These are phyloP conservation scores for Teratosphaeria epicoccoides DNA, from an alignment of 2,329 filamentous ascomycete species.

Conservation along the genomic window DNA sequence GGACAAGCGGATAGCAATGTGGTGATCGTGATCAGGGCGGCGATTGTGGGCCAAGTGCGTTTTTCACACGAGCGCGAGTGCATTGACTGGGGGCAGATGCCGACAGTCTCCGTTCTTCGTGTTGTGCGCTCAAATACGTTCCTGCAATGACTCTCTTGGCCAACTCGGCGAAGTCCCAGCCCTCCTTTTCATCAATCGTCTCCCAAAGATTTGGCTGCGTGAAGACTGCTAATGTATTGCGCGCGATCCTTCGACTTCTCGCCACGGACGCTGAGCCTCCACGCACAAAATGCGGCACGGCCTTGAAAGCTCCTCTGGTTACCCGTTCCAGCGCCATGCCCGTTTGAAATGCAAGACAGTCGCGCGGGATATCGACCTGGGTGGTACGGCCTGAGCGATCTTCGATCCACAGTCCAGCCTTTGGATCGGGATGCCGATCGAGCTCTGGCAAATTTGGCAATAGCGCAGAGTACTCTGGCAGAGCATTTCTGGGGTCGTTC, in stretches of 20 bases:
- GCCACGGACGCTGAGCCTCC: conserved; percentile 52
- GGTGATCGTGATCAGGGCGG: too few species aligned
- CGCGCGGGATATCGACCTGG: conserved; percentile 84
- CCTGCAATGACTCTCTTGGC: conserved; percentile 34
- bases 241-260: conserved; percentile 28
- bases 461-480: conserved; percentile 6
- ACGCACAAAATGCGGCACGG: conserved; percentile 89
- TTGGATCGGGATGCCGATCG: conserved; percentile 64
- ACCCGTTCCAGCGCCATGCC: conserved; percentile 86
- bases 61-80: too few species aligned
- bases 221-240: conserved; percentile 89
- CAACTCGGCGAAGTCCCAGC: conserved; percentile 62
- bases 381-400: conserved; percentile 70
- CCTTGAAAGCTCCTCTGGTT: conserved; percentile 80
- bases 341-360: conserved; percentile 92
- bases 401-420: conserved; percentile 86
- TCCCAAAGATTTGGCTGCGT: conserved; percentile 90
- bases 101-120: too few species aligned
- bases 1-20: too few species aligned
- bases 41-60: too few species aligned
- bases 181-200: conserved; percentile 56
- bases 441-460: conserved; percentile 53
- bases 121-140: too few species aligned
- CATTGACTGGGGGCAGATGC: too few species aligned
- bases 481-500: conserved; percentile 26